Evolutionary conservation across 257 asterid species (phyloP).

Genomic region (Solanum bulbocastanum): DNA sequence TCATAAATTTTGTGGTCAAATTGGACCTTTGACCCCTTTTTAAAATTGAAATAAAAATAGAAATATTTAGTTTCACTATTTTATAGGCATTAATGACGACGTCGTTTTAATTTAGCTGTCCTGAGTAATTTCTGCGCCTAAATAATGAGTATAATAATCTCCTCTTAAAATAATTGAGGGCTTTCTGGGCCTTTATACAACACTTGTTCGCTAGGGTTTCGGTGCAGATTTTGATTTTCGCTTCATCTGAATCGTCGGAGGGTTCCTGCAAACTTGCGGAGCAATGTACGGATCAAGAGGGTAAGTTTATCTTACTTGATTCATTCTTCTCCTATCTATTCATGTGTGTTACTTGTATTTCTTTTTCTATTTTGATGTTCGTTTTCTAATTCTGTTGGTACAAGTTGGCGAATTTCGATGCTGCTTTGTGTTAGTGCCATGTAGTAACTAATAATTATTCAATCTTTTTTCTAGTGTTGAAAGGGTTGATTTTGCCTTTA

Average conservation of each 20-base stretch:
- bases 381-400: background rate
- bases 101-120: background rate
- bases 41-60: too few relatives aligned
- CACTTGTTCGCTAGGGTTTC: background rate
- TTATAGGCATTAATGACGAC: background rate
- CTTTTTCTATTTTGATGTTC: background rate
- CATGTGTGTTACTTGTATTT: background rate
- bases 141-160: background rate
- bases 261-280: background rate
- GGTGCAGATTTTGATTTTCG: background rate
- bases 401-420: background rate
- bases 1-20: too few relatives aligned
- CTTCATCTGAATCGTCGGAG: background rate
- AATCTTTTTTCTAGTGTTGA: background rate
- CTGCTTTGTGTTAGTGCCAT: background rate
- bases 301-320: background rate
- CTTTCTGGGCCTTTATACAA: background rate
- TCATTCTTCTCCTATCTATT: background rate
- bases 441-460: background rate
- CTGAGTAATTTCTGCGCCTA: background rate
- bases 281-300: constrained; percentile 2
- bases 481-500: background rate
- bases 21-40: too few relatives aligned
- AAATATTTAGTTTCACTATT: too few relatives aligned
- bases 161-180: too few relatives aligned